Base-by-base conservation (phyloP, 345 rosid genomes). In the Melaleuca quinquenervia region DNA sequence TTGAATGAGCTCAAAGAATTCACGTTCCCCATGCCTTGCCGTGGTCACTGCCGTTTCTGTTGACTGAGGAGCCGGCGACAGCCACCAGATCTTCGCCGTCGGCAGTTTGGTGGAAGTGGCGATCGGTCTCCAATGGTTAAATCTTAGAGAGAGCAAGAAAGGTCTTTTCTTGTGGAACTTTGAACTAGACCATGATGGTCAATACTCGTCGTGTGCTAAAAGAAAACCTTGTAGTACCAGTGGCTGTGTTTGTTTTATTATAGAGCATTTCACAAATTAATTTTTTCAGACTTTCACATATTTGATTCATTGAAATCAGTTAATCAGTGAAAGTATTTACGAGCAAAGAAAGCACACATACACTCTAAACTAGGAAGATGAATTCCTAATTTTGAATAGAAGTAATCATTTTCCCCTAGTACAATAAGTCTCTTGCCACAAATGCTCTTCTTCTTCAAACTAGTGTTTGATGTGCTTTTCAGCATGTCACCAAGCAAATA, bases 251-350 rank as follows among this genome's bases (percentile, higher is more conserved):
- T 21, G 24, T 53, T 20, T 20, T 3, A 18, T 3, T 53, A 20
- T 6, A 1, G 4, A 7, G 56, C 56, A 20, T 53, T 53, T 20
- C 7, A 9, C 10, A 4, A 6, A 18, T 1, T 20, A 20, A 9
- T 20, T 53, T 53, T 53, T 53, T 3, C 0, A 0, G 1, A 7
- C 24, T 53, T 3, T 53, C 56, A 3, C 24, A 7, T 53, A 1
- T 53, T 53, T 53, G 4, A 53, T 53, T 53, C 10, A 0, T 20
- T 21, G 26, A 53, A 53, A 21, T 2, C 20, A 0, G 5, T 53
- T 53, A 21, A 10, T 53, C 4, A 0, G 20, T 8, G 3, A 3
- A 53, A 21, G 20, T 18, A 16, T 52, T 20, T 20, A 20, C 24
- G 0, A 24, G 3, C 24, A 53, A 53, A 53, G 24, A 53, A 53